Evolutionary conservation across 2,329 filamentous ascomycete species (phyloP).

Genomic region (Verticillium albo-atrum): DNA sequence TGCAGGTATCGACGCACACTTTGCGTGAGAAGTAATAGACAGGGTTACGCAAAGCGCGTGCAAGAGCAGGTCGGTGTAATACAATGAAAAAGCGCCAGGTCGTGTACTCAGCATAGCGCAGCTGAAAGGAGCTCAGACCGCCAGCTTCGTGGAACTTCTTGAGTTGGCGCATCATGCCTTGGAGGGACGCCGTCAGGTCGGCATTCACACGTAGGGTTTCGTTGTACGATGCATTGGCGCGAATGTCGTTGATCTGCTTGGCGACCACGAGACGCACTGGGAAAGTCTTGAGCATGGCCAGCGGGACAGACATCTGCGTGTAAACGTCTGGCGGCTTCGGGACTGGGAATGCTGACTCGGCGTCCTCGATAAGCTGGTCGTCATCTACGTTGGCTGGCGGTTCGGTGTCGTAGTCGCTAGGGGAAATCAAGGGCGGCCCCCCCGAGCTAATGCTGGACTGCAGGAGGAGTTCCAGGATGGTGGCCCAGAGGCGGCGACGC

Average conservation of each 20-base stretch:
- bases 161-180: conserved; percentile 27
- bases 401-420: conserved; percentile 44
- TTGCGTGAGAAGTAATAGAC: conserved; percentile 50
- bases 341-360: conserved; percentile 11
- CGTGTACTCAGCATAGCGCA: conserved; percentile 35
- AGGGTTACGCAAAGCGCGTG: conserved; percentile 37
- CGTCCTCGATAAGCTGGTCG: conserved; percentile 37
- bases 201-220: conserved; percentile 41
- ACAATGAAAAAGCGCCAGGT: conserved; percentile 45
- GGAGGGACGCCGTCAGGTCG: conserved; percentile 35
- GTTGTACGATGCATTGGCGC: conserved; percentile 36
- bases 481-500: conserved; percentile 52
- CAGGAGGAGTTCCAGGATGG: conserved; percentile 49
- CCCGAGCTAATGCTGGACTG: conserved; percentile 47
- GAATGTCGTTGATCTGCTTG: conserved; percentile 42
- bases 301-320: conserved; percentile 46
- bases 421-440: conserved; percentile 41
- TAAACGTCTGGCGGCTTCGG: conserved; percentile 21
- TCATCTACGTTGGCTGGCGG: conserved; percentile 49
- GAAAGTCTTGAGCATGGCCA: conserved; percentile 39
- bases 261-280: conserved; percentile 37
- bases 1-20: conserved; percentile 36
- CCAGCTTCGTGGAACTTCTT: conserved; percentile 8
- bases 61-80: conserved; percentile 48
- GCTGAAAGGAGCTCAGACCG: conserved; percentile 31